Base-by-base conservation (phyloP, 2,329 filamentous ascomycete species). In the Claviceps citrina region DNA sequence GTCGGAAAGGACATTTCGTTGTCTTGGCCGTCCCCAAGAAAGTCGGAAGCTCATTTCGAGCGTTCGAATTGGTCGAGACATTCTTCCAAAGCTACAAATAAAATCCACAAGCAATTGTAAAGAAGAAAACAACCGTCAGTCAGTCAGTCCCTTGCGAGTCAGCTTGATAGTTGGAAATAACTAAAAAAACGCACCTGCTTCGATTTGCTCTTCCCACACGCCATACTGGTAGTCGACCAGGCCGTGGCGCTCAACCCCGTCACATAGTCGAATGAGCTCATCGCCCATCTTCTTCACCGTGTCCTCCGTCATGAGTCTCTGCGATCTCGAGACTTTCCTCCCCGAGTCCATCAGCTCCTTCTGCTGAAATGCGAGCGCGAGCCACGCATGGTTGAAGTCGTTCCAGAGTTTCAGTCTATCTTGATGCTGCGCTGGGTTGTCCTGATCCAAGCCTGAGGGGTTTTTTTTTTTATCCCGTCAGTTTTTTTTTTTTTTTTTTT, bases 151-250 rank as follows among this genome's bases (percentile, higher is more conserved):
- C 31, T 19, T 7, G 12, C n/a, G 8, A 13, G 15, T 19, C 16
- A 7, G 31, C 19, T 24, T 15, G 18, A 27, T 13, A 13, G 7
- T 27, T 19, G 15, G 8, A 16, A 36, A 7, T 31, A 41, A n/a
- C n/a, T n/a, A n/a, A n/a, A n/a, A n/a, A n/a, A n/a, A n/a, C 83
- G 62, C 67, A 94, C 87, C 71, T 43, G 74, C 73, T 50, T 91
- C 74, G 50, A 96, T 95, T 54, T 84, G 78, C 55, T 96, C 87
- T 61, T 96, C 91, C 75, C 85, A 93, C 20, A 96, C 84, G 7
- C 91, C 91, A 64, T 94, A 93, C 54, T 96, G 82, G 57, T 96
- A 98, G 62, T 98, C 91, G 9, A 98, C 85, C 36, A 98, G 65
- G n/a, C 91, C 91, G 55, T 93, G 80, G 49, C 81, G 79, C 59